Base-by-base conservation (phyloP, 1,139 yeast genomes). In the Zhuliangozyma parablackwelliae region DNA sequence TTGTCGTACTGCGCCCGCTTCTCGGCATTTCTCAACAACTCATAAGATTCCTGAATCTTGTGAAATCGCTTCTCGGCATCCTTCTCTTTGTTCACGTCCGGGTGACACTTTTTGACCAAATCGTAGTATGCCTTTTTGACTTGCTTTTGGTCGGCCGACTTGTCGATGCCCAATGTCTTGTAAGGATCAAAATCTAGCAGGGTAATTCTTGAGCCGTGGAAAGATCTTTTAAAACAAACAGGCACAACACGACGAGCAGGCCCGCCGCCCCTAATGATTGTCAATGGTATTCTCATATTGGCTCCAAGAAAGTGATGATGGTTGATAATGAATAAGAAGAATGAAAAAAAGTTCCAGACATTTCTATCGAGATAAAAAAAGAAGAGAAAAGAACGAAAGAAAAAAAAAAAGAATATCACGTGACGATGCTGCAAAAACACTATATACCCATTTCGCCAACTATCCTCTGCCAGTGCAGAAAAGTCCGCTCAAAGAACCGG, bases 61-160 rank as follows among this genome's bases (percentile, higher is more conserved):
- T 92, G 97, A 63, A 92, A 92, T 58, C 79, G 80, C 53, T 80
- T 78, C 50, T 90, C 96, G 0, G 97, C 95, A 25, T 78, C 94
- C 29, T 79, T 75, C 48, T 86, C 96, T 61, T 92, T 92, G 62
- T 92, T 92, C 36, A 92, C 87, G 65, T 92, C 99, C 1, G 99
- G 99, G 61, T 92, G 99, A 61, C 71, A 87, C 59, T 92, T 80
- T 60, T 94, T 94, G 20, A 97, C 98, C 46, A 92, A 69, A 53
- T 88, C 85, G 57, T 89, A 89, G 65, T 92, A 92, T 6, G 96
- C 95, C 63, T 88, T 89, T 61, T 92, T 92, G 62, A 92, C 90
- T 27, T 89, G 95, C 27, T 85, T 75, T n/a, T 82, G 69, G 20
- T 82, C 75, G 0, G 98, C 94, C 37, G 59, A 58, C 46, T 75